Evolutionary conservation across 2,329 filamentous ascomycete species (phyloP).

Genomic region (Graphilbum ipis-grandicollis): DNA sequence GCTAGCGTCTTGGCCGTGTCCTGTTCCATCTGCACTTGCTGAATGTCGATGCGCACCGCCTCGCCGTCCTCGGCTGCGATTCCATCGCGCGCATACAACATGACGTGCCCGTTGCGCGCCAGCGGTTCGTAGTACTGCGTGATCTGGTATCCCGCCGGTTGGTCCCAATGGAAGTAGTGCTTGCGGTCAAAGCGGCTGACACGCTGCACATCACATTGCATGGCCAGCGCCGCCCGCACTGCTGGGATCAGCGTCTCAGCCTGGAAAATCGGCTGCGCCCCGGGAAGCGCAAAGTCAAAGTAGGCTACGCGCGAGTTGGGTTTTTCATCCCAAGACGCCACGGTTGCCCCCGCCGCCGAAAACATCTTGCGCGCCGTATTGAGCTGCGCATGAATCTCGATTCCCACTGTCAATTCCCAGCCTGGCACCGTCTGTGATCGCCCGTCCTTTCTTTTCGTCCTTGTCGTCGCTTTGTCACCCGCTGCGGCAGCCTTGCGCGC

Average conservation of each 20-base stretch:
- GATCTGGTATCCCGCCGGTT: conserved; percentile 91
- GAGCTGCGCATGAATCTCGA: conserved; percentile 93
- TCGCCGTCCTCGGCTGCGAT: conserved; percentile 59
- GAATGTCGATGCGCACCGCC: conserved; percentile 60
- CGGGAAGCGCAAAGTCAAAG: conserved; percentile 81
- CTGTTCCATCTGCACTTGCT: conserved; percentile 93
- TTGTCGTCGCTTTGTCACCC: conserved; percentile 26
- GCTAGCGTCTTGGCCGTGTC: conserved; percentile 90
- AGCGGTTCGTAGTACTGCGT: conserved; percentile 81
- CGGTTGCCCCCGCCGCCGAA: conserved; percentile 38
- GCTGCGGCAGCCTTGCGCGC: conserved; percentile 25
- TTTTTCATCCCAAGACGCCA: conserved; percentile 38
- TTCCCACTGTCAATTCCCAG: conserved; percentile 90
- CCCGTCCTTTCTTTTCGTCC: neutral
- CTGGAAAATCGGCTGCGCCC: conserved; percentile 77
- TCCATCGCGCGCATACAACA: conserved; percentile 57
- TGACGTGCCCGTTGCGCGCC: conserved; percentile 53
- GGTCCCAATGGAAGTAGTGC: conserved; percentile 98
- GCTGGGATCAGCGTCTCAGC: conserved; percentile 70
- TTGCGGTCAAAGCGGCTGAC: conserved; percentile 84
- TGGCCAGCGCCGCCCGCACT: conserved; percentile 70
- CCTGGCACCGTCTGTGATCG: conserved; percentile 37
- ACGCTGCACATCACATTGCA: conserved; percentile 62
- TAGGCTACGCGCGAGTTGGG: conserved; percentile 78
- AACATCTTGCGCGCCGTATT: conserved; percentile 85